A percentile compares a stretch with the other conserved stretches of the same genome.
phyloP scores from a whole-genome alignment of 345 rosid genomes.

The Conringia planisiliqua region DNA sequence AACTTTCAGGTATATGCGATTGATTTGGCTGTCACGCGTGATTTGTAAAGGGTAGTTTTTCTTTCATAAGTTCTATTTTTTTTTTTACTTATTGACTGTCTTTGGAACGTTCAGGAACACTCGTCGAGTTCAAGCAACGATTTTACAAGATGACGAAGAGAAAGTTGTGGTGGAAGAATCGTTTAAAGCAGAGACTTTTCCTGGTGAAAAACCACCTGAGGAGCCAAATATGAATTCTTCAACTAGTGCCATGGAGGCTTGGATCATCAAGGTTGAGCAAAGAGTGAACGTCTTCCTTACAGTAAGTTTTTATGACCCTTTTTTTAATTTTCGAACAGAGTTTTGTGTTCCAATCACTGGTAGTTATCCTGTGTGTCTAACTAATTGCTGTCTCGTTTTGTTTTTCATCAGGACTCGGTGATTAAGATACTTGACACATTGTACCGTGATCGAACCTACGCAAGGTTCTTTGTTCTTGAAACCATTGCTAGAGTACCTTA shows the following conservation, averaged over 20 bases:
- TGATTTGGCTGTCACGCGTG: neutral
- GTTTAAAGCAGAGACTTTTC: slow-evolving; percentile 45
- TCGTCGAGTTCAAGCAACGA: slow-evolving; percentile 46
- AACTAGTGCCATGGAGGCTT: slow-evolving; percentile 41
- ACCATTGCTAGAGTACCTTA: slow-evolving; percentile 98
- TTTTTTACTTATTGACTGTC: neutral
- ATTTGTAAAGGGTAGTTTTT: no score
- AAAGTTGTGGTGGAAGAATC: slow-evolving; percentile 66
- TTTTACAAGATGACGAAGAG: slow-evolving; percentile 70
- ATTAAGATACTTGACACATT: slow-evolving; percentile 79
- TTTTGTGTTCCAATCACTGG: neutral
- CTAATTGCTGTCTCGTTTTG: slow-evolving; percentile 2
- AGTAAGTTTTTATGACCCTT: slow-evolving; percentile 34
- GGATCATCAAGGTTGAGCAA: slow-evolving; percentile 73
- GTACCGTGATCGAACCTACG: slow-evolving; percentile 76
- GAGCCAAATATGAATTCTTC: slow-evolving; percentile 35
- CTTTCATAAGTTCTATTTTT: neutral
- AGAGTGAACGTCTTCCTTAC: slow-evolving; percentile 79
- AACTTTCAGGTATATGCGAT: slow-evolving; percentile 37
- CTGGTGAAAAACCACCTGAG: slow-evolving; percentile 26
- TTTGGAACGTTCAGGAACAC: slow-evolving; percentile 34
- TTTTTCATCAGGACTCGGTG: slow-evolving; percentile 66
- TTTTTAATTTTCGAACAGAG: neutral
- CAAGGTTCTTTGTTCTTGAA: slow-evolving; percentile 91
- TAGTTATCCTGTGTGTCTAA: neutral